Base-by-base conservation (phyloP, 2,329 filamentous ascomycete genomes). In the Neonectria faginata region DNA sequence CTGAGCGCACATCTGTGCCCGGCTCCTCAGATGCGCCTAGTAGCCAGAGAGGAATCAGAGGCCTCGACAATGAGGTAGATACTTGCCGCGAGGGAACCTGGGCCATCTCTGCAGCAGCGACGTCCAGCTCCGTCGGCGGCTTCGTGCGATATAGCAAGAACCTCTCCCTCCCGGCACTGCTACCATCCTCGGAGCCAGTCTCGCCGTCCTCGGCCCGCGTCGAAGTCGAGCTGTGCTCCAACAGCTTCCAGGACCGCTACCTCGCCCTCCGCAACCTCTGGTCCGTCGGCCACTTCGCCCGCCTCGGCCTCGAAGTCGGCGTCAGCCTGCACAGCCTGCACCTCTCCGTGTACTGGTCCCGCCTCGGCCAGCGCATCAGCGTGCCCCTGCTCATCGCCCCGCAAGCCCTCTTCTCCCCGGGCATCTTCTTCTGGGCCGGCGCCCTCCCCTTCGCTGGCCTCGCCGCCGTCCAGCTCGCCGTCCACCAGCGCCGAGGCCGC, bases 281-380 rank as follows among this genome's bases (percentile, higher is more conserved):
- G 70, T 77, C 76, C 41, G 68, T 80, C 48, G 81, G 82, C 39
- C 72, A 76, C 9, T 80, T 80, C 70, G 78, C 81, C 51, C 80
- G 77, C 45, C 65, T 82, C 16, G 83, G 83, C 11, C 72, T 85
- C 36, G 83, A 85, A 61, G 66, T 85, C 12, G 81, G 80, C 16
- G 67, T 84, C 39, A 80, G 79, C 55, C 74, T 75, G 2, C 76
- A 77, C 65, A 80, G 77, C 60, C 67, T 84, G n/a, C 79, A 83
- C 61, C 62, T 84, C 48, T 83, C 82, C 10, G 71, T 83, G 2
- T 83, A 84, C 74, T 83, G 81, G 81, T 82, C 83, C 2, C 79
- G 81, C 1, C 77, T 82, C 27, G 78, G 77, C 27, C 82, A 84
- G 68, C 78, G 81, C 16, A 71, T 85, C 67, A 79, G 77, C 62